phyloP scores from a whole-genome alignment of 768 basidiomycete genomes.

The Panaeolus cyanescens region DNA sequence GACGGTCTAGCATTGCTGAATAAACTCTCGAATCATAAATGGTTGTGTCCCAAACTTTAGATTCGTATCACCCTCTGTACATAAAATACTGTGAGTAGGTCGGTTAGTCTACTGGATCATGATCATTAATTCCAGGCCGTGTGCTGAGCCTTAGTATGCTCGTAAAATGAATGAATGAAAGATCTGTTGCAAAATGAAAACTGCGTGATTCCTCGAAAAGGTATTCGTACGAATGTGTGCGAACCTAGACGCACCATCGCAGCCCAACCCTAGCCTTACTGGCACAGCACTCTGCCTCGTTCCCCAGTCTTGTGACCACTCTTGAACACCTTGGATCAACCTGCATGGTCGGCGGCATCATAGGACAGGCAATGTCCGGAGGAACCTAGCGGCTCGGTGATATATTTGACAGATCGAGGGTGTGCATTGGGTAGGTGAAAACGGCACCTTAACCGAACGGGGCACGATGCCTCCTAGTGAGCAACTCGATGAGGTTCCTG shows the following conservation, averaged over 20 bases:
- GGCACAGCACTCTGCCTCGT: neutral
- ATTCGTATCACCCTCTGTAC: no score
- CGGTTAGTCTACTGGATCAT: neutral
- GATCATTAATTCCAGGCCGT: neutral
- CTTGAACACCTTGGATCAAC: neutral
- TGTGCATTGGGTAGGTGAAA: neutral
- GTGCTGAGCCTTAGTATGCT: neutral
- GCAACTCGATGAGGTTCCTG: neutral
- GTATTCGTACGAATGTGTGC: neutral
- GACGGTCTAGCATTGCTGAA: neutral
- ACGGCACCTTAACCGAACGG: neutral
- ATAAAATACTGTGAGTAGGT: neutral
- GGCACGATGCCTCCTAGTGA: neutral
- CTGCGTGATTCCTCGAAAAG: neutral
- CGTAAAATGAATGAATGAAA: neutral
- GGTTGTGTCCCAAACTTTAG: no score
- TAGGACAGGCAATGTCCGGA: neutral
- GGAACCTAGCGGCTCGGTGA: neutral
- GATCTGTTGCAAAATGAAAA: neutral
- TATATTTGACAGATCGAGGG: neutral
- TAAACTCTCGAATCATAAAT: no score
- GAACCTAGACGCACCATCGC: neutral
- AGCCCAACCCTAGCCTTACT: neutral
- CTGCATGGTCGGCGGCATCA: conserved; percentile 1
- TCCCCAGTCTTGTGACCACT: neutral